Evolutionary conservation across 225 moss, liverwort and hornwort species (phyloP).

Genomic region (Pseudisothecium myosuroides): DNA sequence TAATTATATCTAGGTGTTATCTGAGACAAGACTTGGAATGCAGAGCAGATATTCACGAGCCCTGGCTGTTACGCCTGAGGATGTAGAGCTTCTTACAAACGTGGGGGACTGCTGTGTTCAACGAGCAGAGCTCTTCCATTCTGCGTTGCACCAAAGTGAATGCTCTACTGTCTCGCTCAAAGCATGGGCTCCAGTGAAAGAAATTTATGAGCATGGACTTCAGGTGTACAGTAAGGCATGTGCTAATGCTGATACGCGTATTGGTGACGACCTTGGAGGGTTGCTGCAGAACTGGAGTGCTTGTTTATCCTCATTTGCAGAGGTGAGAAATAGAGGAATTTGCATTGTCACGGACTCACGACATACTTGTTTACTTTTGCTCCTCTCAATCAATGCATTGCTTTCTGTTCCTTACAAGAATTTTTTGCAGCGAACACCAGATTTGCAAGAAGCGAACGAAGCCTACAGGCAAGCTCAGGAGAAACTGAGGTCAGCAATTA

Average conservation of each 20-base stretch:
- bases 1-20: neutral
- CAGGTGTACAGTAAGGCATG: conserved; percentile 56
- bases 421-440: conserved; percentile 52
- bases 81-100: conserved; percentile 83
- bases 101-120: conserved; percentile 69
- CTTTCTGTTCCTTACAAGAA: neutral
- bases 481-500: conserved; percentile 58
- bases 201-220: conserved; percentile 49
- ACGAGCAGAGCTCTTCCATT: conserved; percentile 51
- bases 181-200: conserved; percentile 36
- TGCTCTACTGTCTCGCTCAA: neutral
- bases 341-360: neutral
- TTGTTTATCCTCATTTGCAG: conserved; percentile 51
- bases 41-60: conserved; percentile 68
- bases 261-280: conserved; percentile 77
- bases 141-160: conserved; percentile 1
- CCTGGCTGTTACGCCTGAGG: conserved; percentile 45
- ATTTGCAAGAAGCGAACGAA: conserved; percentile 46
- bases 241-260: conserved; percentile 68
- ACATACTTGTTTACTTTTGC: neutral
- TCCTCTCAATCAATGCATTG: neutral
- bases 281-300: conserved; percentile 82
- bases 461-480: conserved; percentile 43
- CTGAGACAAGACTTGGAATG: conserved; percentile 26
- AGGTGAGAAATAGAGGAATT: conserved; percentile 18